phyloP scores from a whole-genome alignment of 2,329 filamentous ascomycete species.

The Teratosphaeria destructans region DNA sequence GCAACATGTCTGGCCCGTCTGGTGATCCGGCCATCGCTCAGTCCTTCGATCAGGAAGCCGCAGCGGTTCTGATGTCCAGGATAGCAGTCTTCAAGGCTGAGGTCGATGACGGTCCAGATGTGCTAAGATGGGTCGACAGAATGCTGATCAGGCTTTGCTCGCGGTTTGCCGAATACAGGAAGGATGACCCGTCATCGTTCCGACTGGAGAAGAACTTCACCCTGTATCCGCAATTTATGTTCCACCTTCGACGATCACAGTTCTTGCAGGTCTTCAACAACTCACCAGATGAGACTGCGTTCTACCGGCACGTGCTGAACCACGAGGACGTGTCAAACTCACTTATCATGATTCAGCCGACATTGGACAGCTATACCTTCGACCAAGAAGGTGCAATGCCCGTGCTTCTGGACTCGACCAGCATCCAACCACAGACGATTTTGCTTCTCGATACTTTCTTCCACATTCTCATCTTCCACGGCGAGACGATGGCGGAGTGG shows the following conservation, averaged over 20 bases:
- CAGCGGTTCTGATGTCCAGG: slow-evolving; percentile 95
- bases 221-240: slow-evolving; percentile 98
- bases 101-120: slow-evolving; percentile 96
- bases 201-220: slow-evolving; percentile 98
- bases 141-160: slow-evolving; percentile 97
- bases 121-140: slow-evolving; percentile 92
- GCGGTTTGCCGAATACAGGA: slow-evolving; percentile 92
- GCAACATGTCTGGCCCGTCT: slow-evolving; percentile 83
- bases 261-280: slow-evolving; percentile 99
- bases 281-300: slow-evolving; percentile 97
- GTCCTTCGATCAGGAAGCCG: slow-evolving; percentile 96
- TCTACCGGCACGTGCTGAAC: slow-evolving; percentile 92
- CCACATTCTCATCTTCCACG: slow-evolving; percentile 98
- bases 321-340: slow-evolving; percentile 96
- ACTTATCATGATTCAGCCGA: slow-evolving; percentile 97
- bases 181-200: slow-evolving; percentile 96
- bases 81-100: slow-evolving; percentile 99
- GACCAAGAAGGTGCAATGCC: slow-evolving; percentile 88
- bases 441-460: slow-evolving; percentile 97
- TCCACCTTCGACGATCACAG: slow-evolving; percentile 91
- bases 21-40: slow-evolving; percentile 92
- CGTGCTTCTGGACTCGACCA: slow-evolving; percentile 91
- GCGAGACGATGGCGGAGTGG: slow-evolving; percentile 96
- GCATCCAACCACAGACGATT: slow-evolving; percentile 88
- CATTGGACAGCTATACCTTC: slow-evolving; percentile 91